Conservation (phyloP, 495 filamentous ascomycete genomes). For the Lepraria neglecta region DNA sequence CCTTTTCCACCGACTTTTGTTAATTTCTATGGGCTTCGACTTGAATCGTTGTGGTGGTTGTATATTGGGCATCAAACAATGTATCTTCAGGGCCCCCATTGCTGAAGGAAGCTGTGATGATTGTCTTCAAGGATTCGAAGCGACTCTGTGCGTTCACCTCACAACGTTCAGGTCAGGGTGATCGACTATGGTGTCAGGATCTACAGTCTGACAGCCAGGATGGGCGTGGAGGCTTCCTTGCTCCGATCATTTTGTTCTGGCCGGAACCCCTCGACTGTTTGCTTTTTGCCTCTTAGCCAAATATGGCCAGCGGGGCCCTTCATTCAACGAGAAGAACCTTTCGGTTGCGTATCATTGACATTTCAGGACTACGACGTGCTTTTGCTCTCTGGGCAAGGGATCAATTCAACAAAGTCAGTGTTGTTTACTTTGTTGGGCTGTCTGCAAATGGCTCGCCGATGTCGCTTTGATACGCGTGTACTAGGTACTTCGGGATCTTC, state of each 20-base stretch:
- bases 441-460: not conserved
- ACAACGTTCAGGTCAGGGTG: not conserved
- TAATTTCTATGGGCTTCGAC: not conserved
- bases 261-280: not conserved
- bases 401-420: not conserved
- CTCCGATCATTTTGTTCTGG: slow-evolving; percentile 3
- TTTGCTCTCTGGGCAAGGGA: no score
- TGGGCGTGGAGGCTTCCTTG: not conserved
- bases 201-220: slow-evolving; percentile 1
- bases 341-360: not conserved
- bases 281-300: not conserved
- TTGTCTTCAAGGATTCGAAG: not conserved
- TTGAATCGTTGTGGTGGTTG: not conserved
- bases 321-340: no score
- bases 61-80: not conserved
- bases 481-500: slow-evolving; percentile 14
- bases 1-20: not conserved
- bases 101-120: slow-evolving; percentile 1
- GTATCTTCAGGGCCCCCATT: not conserved
- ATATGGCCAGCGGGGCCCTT: not conserved
- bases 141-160: not conserved
- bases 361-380: not conserved
- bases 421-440: not conserved
- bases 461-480: not conserved
- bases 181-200: not conserved